Evolutionary conservation across 139 green algal genomes (phyloP).

Genomic region (Coelastrella sp.): DNA sequence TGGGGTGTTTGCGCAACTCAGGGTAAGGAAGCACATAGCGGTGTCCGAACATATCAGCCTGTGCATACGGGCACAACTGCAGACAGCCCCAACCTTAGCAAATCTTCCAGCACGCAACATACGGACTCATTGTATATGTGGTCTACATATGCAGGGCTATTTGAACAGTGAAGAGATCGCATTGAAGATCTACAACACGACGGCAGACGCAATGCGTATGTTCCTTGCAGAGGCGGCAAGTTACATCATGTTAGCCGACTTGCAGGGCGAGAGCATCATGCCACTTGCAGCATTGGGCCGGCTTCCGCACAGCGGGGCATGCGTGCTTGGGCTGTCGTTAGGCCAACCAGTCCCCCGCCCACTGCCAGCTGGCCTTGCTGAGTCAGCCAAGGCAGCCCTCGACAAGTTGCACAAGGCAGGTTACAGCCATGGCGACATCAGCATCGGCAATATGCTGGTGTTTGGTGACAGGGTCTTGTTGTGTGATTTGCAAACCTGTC

Average conservation of each 20-base stretch:
- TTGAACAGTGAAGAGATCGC: not conserved
- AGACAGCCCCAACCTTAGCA: not conserved
- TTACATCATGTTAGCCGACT: not conserved
- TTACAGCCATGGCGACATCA: not conserved
- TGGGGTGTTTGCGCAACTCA: not conserved
- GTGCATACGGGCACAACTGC: not conserved
- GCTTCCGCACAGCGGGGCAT: slow-evolving; percentile 10
- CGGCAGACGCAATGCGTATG: not conserved
- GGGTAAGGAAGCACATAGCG: not conserved
- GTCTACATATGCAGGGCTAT: not conserved
- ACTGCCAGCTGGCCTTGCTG: not conserved
- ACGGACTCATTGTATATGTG: not conserved
- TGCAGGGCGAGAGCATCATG: not conserved
- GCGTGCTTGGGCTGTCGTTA: not conserved
- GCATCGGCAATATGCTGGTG: not conserved
- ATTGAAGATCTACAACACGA: not conserved
- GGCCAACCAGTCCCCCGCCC: not conserved
- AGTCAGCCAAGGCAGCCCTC: not conserved
- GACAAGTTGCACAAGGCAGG: slow-evolving; percentile 3
- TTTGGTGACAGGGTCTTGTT: not conserved
- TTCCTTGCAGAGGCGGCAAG: slow-evolving; percentile 19
- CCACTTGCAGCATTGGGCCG: slow-evolving; percentile 8
- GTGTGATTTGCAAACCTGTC: slow-evolving; percentile 23
- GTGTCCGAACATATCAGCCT: not conserved
- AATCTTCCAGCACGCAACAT: not conserved